phyloP scores from a whole-genome alignment of 2,329 filamentous ascomycete genomes.

The Paecilomyces fulvus region DNA sequence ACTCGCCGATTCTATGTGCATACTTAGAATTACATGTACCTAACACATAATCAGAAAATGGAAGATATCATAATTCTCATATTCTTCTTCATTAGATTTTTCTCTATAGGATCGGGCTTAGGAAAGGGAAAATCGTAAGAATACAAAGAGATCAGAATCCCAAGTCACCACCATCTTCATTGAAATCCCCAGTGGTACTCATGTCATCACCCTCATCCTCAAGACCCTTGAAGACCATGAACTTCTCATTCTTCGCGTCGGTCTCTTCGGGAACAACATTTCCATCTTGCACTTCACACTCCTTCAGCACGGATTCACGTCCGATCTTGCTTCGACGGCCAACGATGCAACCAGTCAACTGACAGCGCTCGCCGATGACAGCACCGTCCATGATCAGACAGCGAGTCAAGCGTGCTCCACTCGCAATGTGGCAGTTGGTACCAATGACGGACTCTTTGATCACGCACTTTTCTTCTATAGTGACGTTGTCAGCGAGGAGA shows the following conservation, averaged over 20 bases:
- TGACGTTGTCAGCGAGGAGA: slow-evolving; percentile 80
- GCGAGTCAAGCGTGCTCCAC: slow-evolving; percentile 75
- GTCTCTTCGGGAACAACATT: slow-evolving; percentile 76
- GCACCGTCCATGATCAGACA: slow-evolving; percentile 92
- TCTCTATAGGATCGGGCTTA: neutral
- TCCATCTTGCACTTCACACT: slow-evolving; percentile 83
- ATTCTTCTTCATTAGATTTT: neutral
- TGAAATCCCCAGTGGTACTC: slow-evolving; percentile 18
- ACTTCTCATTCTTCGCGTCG: slow-evolving; percentile 54
- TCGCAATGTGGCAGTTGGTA: slow-evolving; percentile 74
- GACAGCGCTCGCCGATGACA: slow-evolving; percentile 72
- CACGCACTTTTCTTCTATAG: slow-evolving; percentile 78
- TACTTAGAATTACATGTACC: neutral
- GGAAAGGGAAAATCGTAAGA: neutral
- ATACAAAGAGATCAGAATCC: neutral
- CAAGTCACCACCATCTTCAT: slow-evolving; percentile 8
- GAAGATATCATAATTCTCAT: neutral
- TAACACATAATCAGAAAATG: neutral
- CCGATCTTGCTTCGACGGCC: slow-evolving; percentile 75
- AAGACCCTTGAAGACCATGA: slow-evolving; percentile 46
- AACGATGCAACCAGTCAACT: slow-evolving; percentile 78
- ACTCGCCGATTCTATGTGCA: neutral
- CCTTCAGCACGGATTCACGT: slow-evolving; percentile 69
- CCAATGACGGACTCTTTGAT: slow-evolving; percentile 90
- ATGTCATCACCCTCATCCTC: slow-evolving; percentile 30